Percentiles rank a stretch among this genome's conserved stretches.
Conservation (phyloP, 345 rosid species). For the Salix udensis region DNA sequence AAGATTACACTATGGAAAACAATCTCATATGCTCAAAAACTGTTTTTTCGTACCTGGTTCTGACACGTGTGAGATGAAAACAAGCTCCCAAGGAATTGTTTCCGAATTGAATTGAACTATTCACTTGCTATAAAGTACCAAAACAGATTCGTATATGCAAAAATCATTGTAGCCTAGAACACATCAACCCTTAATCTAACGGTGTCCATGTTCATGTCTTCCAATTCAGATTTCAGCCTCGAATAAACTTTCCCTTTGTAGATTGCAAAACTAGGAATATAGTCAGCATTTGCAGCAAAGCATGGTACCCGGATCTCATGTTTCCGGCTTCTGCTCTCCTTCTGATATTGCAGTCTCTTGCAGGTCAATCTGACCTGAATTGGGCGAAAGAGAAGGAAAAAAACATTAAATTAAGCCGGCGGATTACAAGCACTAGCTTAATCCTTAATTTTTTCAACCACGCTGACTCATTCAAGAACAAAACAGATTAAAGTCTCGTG, state of each 20-base stretch:
- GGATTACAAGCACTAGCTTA: not conserved
- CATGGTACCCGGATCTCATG: constrained; percentile 31
- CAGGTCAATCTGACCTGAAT: constrained; percentile 69
- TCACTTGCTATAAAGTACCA: constrained; percentile 27
- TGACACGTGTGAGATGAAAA: not conserved
- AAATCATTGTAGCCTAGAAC: constrained; percentile 12
- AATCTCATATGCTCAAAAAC: no score
- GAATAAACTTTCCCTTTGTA: constrained; percentile 1
- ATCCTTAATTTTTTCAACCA: not conserved
- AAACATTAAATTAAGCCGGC: not conserved
- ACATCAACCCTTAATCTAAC: constrained; percentile 8
- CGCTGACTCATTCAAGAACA: not conserved
- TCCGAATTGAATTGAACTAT: constrained; percentile 16
- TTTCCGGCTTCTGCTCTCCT: constrained; percentile 48
- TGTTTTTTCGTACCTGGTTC: not conserved
- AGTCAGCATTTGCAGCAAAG: no score
- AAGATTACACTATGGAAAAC: no score
- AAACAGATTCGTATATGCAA: constrained; percentile 2
- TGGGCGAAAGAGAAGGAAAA: not conserved
- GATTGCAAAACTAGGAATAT: constrained; percentile 5
- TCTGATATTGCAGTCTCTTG: constrained; percentile 49
- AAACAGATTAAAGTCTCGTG: not conserved
- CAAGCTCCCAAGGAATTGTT: constrained; percentile 6
- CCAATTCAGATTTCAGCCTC: constrained; percentile 12
- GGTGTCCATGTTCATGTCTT: constrained; percentile 28